Evolutionary conservation across 2,329 filamentous ascomycete genomes (phyloP).

Genomic region (Neonectria hederae): DNA sequence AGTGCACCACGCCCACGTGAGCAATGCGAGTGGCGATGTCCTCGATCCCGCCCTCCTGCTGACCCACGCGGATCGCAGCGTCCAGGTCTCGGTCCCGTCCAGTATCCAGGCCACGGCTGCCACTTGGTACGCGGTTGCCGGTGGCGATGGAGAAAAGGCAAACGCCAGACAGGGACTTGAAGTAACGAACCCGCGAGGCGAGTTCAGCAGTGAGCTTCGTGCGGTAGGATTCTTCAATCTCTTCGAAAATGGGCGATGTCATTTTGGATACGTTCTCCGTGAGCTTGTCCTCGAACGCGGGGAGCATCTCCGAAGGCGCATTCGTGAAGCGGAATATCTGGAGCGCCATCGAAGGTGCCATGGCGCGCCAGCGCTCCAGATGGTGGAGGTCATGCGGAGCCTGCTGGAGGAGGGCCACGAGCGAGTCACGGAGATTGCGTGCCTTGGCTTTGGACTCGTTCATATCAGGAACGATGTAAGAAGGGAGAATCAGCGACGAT

Average conservation of each 20-base stretch:
- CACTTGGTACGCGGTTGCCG: slow-evolving; percentile 56
- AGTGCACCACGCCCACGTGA: slow-evolving; percentile 87
- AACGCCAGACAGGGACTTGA: slow-evolving; percentile 62
- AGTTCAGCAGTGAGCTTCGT: slow-evolving; percentile 60
- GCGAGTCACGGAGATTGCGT: slow-evolving; percentile 60
- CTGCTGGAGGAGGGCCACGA: slow-evolving; percentile 65
- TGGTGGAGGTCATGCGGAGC: slow-evolving; percentile 55
- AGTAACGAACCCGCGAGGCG: slow-evolving; percentile 60
- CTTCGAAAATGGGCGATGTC: slow-evolving; percentile 56
- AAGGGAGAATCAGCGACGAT: slow-evolving; percentile 54
- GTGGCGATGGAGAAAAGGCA: slow-evolving; percentile 66
- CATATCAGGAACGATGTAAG: slow-evolving; percentile 50
- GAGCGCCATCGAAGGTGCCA: slow-evolving; percentile 63
- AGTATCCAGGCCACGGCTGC: slow-evolving; percentile 48
- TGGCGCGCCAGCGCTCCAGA: slow-evolving; percentile 60
- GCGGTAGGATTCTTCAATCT: slow-evolving; percentile 61
- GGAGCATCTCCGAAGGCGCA: slow-evolving; percentile 58
- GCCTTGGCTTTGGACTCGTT: slow-evolving; percentile 55
- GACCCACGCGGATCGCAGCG: slow-evolving; percentile 51
- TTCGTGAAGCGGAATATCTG: slow-evolving; percentile 68
- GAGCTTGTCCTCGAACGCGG: slow-evolving; percentile 61
- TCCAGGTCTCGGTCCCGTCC: slow-evolving; percentile 47
- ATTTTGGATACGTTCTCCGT: slow-evolving; percentile 55
- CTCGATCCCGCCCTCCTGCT: slow-evolving; percentile 64
- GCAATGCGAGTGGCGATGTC: slow-evolving; percentile 82